Base-by-base conservation (phyloP, 2,329 filamentous ascomycete species). In the Aspergillus jensenii region DNA sequence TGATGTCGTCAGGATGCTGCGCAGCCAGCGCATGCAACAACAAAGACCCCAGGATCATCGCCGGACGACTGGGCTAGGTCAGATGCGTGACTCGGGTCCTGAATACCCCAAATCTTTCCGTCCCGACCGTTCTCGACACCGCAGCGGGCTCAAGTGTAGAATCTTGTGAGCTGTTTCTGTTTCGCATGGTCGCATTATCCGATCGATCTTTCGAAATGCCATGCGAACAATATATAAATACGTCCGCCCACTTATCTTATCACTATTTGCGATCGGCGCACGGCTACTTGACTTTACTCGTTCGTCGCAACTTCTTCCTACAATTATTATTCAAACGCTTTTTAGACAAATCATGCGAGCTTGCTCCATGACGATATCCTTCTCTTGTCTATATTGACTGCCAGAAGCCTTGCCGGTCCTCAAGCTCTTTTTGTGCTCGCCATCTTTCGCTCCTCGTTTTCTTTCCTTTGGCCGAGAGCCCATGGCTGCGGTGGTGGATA, bases 1-100 rank as follows among this genome's bases (percentile, higher is more conserved):
- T 77, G 95, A 99, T 71, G 95, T 99, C 7, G 95, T 98, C 55
- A 83, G 95, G 66, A 90, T 95, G 74, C 81, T 99, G 64, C 88
- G 95, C 67, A 87, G 90, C 68, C 92, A 96, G 77, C 84, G 91
- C 68, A 87, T 91, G 65, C 75, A 77, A 62, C 71, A 73, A 59
- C 74, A 72, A 35, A 69, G 72, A 52, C 55, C 67, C 17, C 68
- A 72, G 48, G 74, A 76, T 58, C 71, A 73, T 56, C 71, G 75
- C 56, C 65, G 52, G 43, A 48, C 67, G 44, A 71, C 74, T 25
- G 73, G 72, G 25, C 68, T 76, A 4, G 71, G 73, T 27, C 62
- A 63, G 47, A 66, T 67, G 56, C 72, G 73, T 53, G 73, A 76
- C 58, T 71, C 70, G 23, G 73, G 69, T 19, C 68, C 71, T 31